Conservation (phyloP, 805 yeast species). For the Yarrowia hollandica region DNA sequence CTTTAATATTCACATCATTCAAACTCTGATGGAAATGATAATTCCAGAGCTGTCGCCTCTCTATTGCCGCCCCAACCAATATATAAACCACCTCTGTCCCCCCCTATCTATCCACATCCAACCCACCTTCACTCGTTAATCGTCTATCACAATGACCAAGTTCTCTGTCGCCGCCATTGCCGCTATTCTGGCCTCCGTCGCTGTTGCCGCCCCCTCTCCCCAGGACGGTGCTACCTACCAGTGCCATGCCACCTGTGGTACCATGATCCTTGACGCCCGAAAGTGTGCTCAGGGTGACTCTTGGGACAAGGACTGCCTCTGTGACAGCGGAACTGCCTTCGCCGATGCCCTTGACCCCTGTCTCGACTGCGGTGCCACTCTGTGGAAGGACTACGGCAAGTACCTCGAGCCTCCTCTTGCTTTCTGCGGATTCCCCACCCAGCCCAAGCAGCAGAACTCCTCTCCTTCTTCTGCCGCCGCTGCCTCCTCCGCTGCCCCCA, state of each 20-base stretch:
- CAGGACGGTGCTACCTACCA: conserved; percentile 20
- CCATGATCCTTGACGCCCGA: conserved; percentile 20
- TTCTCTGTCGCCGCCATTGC: conserved; percentile 51
- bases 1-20: not conserved
- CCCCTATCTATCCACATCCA: not conserved
- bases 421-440: conserved; percentile 12
- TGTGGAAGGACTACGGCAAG: conserved; percentile 28
- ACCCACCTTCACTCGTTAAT: conserved; percentile 24
- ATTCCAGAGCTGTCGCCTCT: not conserved
- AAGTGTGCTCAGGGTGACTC: conserved; percentile 10
- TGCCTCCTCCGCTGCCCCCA: not conserved
- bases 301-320: conserved; percentile 17
- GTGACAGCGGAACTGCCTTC: conserved; percentile 6
- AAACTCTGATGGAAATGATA: conserved; percentile 28
- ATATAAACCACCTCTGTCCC: conserved; percentile 2
- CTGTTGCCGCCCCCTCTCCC: conserved; percentile 45
- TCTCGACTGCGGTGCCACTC: conserved; percentile 13
- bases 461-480: not conserved
- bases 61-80: not conserved
- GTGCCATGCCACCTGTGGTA: conserved; percentile 29
- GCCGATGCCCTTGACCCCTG: not conserved
- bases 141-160: conserved; percentile 17
- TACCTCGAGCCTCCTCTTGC: conserved; percentile 21
- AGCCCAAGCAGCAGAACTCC: conserved; percentile 20
- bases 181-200: conserved; percentile 61